Evolutionary conservation across 768 basidiomycete species (phyloP).

Genomic region (Lactarius indigo): DNA sequence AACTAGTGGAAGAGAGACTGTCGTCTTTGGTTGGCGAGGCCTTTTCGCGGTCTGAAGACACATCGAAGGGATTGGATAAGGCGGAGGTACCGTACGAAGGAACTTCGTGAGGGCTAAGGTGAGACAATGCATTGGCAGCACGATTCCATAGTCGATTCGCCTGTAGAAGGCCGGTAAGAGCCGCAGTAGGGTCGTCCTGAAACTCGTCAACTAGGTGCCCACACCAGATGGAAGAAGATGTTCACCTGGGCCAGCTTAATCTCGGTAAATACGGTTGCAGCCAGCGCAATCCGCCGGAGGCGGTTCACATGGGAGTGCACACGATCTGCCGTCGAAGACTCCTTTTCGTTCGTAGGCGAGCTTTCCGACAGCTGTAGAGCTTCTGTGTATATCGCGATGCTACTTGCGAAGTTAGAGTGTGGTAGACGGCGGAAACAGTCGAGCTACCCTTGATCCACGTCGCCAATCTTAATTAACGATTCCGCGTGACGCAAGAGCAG

Average conservation of each 20-base stretch:
- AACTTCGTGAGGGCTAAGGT: constrained; percentile 45
- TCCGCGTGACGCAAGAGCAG: constrained; percentile 68
- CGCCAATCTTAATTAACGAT: constrained; percentile 56
- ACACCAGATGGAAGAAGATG: neutral
- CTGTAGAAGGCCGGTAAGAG: constrained; percentile 59
- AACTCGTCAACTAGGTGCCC: constrained; percentile 3
- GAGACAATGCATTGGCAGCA: constrained; percentile 63
- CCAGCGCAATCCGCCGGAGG: constrained; percentile 70
- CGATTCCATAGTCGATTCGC: constrained; percentile 79
- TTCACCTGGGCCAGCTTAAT: constrained; percentile 65
- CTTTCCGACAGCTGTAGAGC: constrained; percentile 47
- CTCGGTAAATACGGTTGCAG: constrained; percentile 61
- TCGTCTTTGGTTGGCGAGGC: constrained; percentile 38
- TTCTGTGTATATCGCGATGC: constrained; percentile 55
- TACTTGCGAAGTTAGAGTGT: constrained; percentile 26
- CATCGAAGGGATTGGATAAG: constrained; percentile 59
- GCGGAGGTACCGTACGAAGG: constrained; percentile 31
- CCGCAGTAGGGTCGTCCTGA: constrained; percentile 59
- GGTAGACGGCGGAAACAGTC: neutral
- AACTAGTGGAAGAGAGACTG: constrained; percentile 24
- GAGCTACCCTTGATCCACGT: constrained; percentile 54
- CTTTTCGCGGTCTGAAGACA: constrained; percentile 40
- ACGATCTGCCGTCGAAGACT: constrained; percentile 49
- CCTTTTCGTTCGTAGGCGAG: constrained; percentile 44
- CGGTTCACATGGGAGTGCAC: constrained; percentile 54